Evolutionary conservation across 768 basidiomycete genomes (phyloP).

Genomic region (Lactarius sanguifluus): DNA sequence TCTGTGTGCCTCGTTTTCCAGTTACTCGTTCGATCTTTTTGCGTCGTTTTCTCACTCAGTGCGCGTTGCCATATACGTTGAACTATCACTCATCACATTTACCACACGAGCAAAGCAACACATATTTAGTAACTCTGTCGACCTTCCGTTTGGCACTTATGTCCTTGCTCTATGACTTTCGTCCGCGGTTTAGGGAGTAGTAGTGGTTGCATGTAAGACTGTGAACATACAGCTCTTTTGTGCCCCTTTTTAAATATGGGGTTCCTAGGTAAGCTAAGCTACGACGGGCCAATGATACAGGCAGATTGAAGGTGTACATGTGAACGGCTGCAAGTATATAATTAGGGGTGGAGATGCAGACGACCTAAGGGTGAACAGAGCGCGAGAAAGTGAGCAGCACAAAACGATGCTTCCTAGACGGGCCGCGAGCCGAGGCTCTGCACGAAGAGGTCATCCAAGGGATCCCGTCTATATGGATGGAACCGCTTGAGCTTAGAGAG

Average conservation of each 20-base stretch:
- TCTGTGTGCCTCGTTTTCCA: not conserved
- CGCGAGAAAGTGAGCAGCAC: not conserved
- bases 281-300: conserved; percentile 5
- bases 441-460: conserved; percentile 60
- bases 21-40: conserved; percentile 11
- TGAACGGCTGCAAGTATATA: conserved; percentile 11
- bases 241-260: not conserved
- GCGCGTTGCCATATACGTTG: conserved; percentile 18
- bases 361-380: conserved; percentile 7
- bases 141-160: not conserved
- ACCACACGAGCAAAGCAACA: conserved; percentile 7
- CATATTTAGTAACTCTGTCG: conserved; percentile 12
- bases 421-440: conserved; percentile 24
- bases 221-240: conserved; percentile 23
- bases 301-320: conserved; percentile 20
- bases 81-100: conserved; percentile 25
- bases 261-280: conserved; percentile 13
- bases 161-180: conserved; percentile 11
- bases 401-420: conserved; percentile 8
- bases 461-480: conserved; percentile 60
- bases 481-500: conserved; percentile 52
- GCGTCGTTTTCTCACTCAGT: not conserved
- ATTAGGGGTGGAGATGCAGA: conserved; percentile 8
- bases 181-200: conserved; percentile 10
- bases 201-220: conserved; percentile 16